phyloP scores from a whole-genome alignment of 257 asterid genomes.

The Solanum pinnatisectum region DNA sequence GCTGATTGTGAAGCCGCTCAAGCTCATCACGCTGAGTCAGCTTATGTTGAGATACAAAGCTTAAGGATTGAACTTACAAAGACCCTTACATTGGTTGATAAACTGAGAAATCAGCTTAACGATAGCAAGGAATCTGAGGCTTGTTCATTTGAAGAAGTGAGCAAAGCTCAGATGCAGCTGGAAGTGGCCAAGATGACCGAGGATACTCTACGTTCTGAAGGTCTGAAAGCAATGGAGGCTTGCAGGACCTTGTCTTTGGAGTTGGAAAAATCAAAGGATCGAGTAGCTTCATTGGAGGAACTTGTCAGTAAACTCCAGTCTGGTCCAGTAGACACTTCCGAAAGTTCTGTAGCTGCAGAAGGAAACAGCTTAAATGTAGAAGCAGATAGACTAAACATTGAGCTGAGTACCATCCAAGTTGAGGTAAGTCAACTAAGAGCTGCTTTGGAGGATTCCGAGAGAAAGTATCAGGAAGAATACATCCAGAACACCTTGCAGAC shows the following conservation, averaged over 20 bases:
- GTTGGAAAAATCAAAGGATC: conserved; percentile 49
- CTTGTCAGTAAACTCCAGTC: conserved; percentile 36
- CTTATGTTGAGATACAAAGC: conserved; percentile 50
- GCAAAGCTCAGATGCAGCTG: conserved; percentile 45
- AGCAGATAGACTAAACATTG: conserved; percentile 11
- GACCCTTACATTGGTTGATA: conserved; percentile 48
- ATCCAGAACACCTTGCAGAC: conserved; percentile 53
- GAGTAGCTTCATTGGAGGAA: conserved; percentile 42
- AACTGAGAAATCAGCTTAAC: conserved; percentile 44
- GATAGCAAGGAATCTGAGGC: conserved; percentile 57
- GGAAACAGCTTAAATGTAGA: conserved; percentile 10
- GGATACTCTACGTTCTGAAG: conserved; percentile 39
- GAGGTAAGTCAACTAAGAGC: conserved; percentile 42
- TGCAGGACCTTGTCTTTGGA: conserved; percentile 37
- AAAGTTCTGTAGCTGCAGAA: neutral
- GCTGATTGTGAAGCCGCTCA: conserved; percentile 61
- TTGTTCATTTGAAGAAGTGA: conserved; percentile 44
- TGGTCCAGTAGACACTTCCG: conserved; percentile 9
- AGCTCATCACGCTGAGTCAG: conserved; percentile 62
- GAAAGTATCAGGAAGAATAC: conserved; percentile 51
- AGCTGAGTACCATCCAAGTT: conserved; percentile 22
- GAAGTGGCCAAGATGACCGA: conserved; percentile 42
- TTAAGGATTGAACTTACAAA: conserved; percentile 53
- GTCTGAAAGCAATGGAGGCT: conserved; percentile 29
- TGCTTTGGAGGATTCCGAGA: conserved; percentile 65